Evolutionary conservation across 345 rosid species (phyloP), one percentile per base, ranked within the genome.

Genomic region (Kernera saxatilis): DNA sequence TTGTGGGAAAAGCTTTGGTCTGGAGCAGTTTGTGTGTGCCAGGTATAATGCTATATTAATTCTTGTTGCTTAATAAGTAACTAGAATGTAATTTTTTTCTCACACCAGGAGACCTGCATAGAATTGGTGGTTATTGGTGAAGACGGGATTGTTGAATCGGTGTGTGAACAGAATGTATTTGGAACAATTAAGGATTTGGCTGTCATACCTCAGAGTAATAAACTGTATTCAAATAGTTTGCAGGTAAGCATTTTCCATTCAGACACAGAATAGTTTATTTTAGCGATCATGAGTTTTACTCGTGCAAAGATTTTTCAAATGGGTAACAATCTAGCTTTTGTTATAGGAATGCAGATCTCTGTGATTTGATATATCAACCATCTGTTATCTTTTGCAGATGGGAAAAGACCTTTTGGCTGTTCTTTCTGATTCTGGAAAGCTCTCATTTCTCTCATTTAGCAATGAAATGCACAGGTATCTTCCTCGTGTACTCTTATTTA

Each of bases 351-450:
- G 1, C 15, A 19, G 45, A 70, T 45, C 40, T 69, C 13, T 57
- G 25, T 56, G 49, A 49, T 64, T 63, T 71, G 51, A 27, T 46
- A 35, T 63, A 66, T 44, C 49, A 60, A 30, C 29, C 53, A 17
- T 67, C 59, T 67, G 65, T 72, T 72, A 66, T 73, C 64, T 55
- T 78, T 32, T 75, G 67, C 60, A 91, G 92, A 80, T 84, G 85
- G 93, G 86, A 51, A 91, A 84, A 77, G 99, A 94, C 80, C 87
- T 88, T 40, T 69, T 94, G 84, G 88, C 84, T 77, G 91, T 86
- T 70, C 75, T 85, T 75, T 94, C 99, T 81, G 99, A 94, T 82
- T 94, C 99, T n/a, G 99, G 99, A 76, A 94, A 88, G 86, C 98
- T 94, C 69, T 85, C 98, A 8, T 82, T 94, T 74, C 97, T 94